Conservation (phyloP, 495 filamentous ascomycete species). For the Penicillium pancosmium region DNA sequence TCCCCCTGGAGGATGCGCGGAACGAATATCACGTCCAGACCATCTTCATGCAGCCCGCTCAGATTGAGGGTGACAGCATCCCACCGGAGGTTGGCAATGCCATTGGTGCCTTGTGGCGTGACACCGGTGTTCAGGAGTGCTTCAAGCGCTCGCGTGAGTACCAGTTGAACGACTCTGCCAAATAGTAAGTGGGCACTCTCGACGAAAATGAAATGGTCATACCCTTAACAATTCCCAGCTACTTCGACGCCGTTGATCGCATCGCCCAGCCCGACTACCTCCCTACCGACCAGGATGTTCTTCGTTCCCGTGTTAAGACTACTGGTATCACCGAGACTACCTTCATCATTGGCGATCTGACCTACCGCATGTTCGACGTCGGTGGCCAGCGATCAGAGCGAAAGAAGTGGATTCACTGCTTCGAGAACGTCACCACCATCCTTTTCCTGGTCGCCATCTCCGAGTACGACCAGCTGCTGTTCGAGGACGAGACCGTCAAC, state of each 20-base stretch:
- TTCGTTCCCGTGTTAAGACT: conserved; percentile 97
- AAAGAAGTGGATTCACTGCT: conserved; percentile 99
- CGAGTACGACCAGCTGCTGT: conserved; percentile 97
- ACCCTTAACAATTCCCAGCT: conserved; percentile 56
- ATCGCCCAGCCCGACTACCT: conserved; percentile 93
- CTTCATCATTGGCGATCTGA: conserved; percentile 96
- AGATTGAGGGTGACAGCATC: conserved; percentile 93
- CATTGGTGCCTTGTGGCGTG: conserved; percentile 91
- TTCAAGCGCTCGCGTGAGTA: conserved; percentile 96
- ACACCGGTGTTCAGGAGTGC: conserved; percentile 92
- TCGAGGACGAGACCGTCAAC: conserved; percentile 86
- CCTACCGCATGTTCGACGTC: conserved; percentile 99
- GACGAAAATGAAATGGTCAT: neutral
- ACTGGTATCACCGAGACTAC: conserved; percentile 99
- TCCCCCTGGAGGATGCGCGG: conserved; percentile 82
- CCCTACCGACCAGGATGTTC: conserved; percentile 96
- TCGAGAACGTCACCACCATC: conserved; percentile 98
- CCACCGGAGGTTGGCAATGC: conserved; percentile 93
- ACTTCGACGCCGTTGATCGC: conserved; percentile 93
- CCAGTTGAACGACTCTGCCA: conserved; percentile 95
- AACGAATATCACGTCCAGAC: conserved; percentile 95
- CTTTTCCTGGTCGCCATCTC: conserved; percentile 99
- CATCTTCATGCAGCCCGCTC: conserved; percentile 92
- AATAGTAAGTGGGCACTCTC: conserved; percentile 74
- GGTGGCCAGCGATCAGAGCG: conserved; percentile 97